phyloP scores from a whole-genome alignment of 2,329 filamentous ascomycete species.

The Amesomyces nigricolor region DNA sequence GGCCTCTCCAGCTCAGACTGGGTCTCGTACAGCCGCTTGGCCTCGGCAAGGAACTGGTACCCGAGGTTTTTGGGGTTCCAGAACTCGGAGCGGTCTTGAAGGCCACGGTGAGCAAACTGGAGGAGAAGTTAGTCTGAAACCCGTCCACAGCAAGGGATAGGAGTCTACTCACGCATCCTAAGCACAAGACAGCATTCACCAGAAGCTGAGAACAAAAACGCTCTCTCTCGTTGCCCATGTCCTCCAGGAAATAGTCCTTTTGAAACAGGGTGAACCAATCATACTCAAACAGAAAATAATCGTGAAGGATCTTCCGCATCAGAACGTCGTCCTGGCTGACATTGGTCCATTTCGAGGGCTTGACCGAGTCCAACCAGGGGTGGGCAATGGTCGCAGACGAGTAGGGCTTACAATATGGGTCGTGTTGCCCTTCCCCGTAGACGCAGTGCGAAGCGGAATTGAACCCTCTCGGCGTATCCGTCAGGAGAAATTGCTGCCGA shows the following conservation, averaged over 20 bases:
- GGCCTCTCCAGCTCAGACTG: constrained; percentile 19
- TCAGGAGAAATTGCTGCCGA: constrained; percentile 8
- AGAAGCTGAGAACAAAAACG: constrained; percentile 38
- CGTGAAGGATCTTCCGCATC: constrained; percentile 55
- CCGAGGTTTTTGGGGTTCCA: constrained; percentile 33
- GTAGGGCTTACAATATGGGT: constrained; percentile 34
- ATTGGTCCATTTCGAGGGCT: constrained; percentile 34
- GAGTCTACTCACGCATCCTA: constrained; percentile 32
- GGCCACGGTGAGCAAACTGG: constrained; percentile 29
- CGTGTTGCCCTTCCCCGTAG: constrained; percentile 4
- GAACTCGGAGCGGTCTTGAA: constrained; percentile 29
- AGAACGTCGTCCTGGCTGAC: constrained; percentile 34
- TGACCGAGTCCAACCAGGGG: constrained; percentile 29
- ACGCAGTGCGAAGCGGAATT: neutral
- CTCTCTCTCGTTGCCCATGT: constrained; percentile 29
- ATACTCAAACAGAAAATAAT: constrained; percentile 51
- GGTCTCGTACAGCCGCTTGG: constrained; percentile 33
- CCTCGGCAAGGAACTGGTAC: constrained; percentile 35
- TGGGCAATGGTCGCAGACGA: constrained; percentile 34
- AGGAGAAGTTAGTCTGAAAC: neutral
- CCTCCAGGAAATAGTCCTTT: constrained; percentile 37
- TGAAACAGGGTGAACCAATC: constrained; percentile 34
- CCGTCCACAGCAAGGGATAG: neutral
- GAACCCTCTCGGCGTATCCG: neutral
- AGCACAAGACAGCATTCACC: constrained; percentile 35